Conservation (phyloP, 2,329 filamentous ascomycete species). For the Microdochium bolleyi region DNA sequence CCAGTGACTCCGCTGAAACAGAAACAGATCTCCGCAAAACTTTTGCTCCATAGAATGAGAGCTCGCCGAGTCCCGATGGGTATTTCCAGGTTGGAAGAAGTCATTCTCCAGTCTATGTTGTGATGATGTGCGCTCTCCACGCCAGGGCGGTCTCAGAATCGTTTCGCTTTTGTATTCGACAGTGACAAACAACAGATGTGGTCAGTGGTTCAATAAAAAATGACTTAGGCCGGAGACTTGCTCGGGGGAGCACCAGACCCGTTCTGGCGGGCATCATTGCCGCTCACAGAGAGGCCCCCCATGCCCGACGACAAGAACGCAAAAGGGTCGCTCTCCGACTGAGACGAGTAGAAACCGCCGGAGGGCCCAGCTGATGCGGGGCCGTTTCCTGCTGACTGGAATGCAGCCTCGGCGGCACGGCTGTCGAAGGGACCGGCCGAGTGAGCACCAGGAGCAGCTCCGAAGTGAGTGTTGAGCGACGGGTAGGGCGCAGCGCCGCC, state of each 20-base stretch:
- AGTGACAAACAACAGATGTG: background rate
- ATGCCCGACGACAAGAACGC: conserved; percentile 72
- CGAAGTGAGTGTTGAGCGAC: conserved; percentile 71
- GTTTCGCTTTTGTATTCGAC: background rate
- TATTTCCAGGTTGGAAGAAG: background rate
- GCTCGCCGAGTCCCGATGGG: background rate
- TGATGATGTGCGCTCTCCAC: background rate
- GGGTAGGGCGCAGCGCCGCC: conserved; percentile 74
- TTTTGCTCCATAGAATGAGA: background rate
- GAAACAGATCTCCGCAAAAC: background rate
- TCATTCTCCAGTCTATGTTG: background rate
- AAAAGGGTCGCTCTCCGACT: conserved; percentile 67
- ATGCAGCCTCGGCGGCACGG: conserved; percentile 87
- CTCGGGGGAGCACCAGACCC: conserved; percentile 46
- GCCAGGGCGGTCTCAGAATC: background rate
- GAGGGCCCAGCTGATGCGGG: conserved; percentile 68
- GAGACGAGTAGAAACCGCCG: conserved; percentile 63
- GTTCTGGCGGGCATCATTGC: conserved; percentile 55
- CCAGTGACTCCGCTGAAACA: background rate
- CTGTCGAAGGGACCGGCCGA: conserved; percentile 86
- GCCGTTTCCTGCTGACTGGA: conserved; percentile 80
- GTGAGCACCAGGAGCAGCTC: conserved; percentile 69
- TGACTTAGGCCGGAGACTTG: conserved; percentile 50
- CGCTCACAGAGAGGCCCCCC: conserved; percentile 63
- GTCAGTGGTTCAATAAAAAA: conserved; percentile 14